Conservation (phyloP, 768 basidiomycete genomes). For the Lentinus tigrinus region DNA sequence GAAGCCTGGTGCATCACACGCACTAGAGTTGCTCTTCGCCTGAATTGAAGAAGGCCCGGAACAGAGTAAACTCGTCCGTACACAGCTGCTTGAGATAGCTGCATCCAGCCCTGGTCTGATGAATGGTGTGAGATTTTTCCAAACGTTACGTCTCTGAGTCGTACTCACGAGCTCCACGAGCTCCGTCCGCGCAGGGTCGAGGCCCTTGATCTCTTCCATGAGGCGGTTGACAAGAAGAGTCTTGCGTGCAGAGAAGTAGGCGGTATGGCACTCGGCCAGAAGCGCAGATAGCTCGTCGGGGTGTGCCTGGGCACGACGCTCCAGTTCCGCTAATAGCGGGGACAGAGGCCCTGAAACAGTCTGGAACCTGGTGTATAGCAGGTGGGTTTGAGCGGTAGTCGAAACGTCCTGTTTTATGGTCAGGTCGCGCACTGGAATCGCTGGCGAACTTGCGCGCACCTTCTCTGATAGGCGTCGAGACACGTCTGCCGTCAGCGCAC, state of each 20-base stretch:
- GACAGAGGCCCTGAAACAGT: slow-evolving; percentile 68
- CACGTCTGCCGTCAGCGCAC: slow-evolving; percentile 77
- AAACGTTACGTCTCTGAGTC: neutral
- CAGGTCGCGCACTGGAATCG: neutral
- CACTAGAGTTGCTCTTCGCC: slow-evolving; percentile 77
- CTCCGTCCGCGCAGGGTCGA: slow-evolving; percentile 78
- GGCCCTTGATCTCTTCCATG: slow-evolving; percentile 75
- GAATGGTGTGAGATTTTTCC: neutral
- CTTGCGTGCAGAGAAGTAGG: slow-evolving; percentile 78
- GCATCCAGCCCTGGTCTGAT: slow-evolving; percentile 86
- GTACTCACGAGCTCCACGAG: slow-evolving; percentile 78
- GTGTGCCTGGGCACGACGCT: slow-evolving; percentile 69
- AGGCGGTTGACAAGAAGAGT: slow-evolving; percentile 71
- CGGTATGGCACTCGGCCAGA: slow-evolving; percentile 81
- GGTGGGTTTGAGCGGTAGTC: slow-evolving; percentile 73
- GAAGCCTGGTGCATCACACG: slow-evolving; percentile 26
- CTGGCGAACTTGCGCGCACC: slow-evolving; percentile 35
- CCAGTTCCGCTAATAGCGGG: slow-evolving; percentile 83
- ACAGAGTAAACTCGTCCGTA: slow-evolving; percentile 85
- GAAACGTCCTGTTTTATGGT: slow-evolving; percentile 61
- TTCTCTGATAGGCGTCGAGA: slow-evolving; percentile 73
- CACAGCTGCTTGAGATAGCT: slow-evolving; percentile 91
- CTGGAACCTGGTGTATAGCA: slow-evolving; percentile 88
- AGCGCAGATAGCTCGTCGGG: slow-evolving; percentile 84
- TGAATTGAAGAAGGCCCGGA: slow-evolving; percentile 81